Evolutionary conservation across 2,329 filamentous ascomycete species (phyloP).

Genomic region (Cylindrodendrum hubeiense): DNA sequence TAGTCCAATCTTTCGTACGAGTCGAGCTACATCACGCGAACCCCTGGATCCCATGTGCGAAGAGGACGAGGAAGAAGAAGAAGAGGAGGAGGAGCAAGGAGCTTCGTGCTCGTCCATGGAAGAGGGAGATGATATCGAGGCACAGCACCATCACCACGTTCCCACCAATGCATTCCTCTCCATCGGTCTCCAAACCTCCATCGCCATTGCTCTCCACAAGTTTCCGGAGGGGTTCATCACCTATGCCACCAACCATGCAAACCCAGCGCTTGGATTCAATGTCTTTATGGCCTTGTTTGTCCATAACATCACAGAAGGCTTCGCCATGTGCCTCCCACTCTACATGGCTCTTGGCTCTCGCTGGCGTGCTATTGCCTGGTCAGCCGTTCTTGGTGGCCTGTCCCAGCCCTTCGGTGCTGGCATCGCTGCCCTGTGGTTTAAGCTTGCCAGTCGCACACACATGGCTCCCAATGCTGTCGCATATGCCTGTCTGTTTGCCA

Average conservation of each 20-base stretch:
- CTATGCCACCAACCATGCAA: constrained; percentile 97
- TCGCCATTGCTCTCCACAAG: constrained; percentile 96
- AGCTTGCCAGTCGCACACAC: constrained; percentile 68
- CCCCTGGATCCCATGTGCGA: constrained; percentile 44
- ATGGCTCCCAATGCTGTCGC: constrained; percentile 66
- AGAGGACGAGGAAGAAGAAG: not conserved
- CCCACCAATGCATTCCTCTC: constrained; percentile 93
- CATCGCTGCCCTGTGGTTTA: constrained; percentile 88
- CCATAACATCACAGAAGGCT: constrained; percentile 98
- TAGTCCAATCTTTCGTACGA: constrained; percentile 52
- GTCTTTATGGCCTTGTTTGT: constrained; percentile 97
- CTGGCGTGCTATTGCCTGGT: constrained; percentile 85
- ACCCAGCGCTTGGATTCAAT: constrained; percentile 86
- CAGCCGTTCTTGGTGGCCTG: constrained; percentile 84
- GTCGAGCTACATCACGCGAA: constrained; percentile 56
- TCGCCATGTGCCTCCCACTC: constrained; percentile 90
- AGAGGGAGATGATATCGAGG: constrained; percentile 60
- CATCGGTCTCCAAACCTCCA: constrained; percentile 94
- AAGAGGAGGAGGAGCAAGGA: constrained; percentile 36
- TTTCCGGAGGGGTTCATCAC: constrained; percentile 91
- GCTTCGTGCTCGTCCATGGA: constrained; percentile 45
- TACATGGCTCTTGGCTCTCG: constrained; percentile 91
- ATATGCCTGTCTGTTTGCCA: constrained; percentile 87
- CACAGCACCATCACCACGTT: constrained; percentile 90
- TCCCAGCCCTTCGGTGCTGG: constrained; percentile 89